Evolutionary conservation across 148 eudicot genomes (phyloP), one percentile per base, ranked within the genome.

Genomic region (Persicaria maculosa): DNA sequence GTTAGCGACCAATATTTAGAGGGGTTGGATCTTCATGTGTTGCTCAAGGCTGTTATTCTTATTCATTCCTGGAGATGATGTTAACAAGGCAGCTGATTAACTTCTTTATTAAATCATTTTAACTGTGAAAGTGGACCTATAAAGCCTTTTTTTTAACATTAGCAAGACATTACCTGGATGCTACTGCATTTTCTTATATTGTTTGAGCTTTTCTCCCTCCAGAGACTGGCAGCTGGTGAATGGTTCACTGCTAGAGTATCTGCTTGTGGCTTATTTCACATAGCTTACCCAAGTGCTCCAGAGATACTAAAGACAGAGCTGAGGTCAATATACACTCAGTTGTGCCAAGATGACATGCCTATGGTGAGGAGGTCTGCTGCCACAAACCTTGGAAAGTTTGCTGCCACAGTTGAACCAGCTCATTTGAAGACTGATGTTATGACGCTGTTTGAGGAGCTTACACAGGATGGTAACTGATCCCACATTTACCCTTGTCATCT

Each of bases 291-390:
- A 11, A 84, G 85, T 76, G 88, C 88, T n/a, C 80, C 87, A 7
- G 88, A 88, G 50, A 78, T 48, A 16, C 73, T 80, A 46, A 88
- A 85, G 76, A 65, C 85, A 20, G 88, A 88, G 74, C 78, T 88
- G 68, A 76, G 88, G 79, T 78, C 88, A 48, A 84, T 82, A 68
- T 88, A 88, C 55, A 80, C 78, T 74, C 91, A 88, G 58, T 68
- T 88, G 79, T 88, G 91, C 85, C 91, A 88, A 77, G 91, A 85
- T 82, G 91, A 88, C 74, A 85, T 88, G 91, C 88, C 91, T 10
- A 88, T 88, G 87, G 91, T 88, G 48, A 83, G 88, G 75, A 85
- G 91, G 68, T 83, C 91, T 14, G 91, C 91, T 14, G 88, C 91
- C 52, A 83, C 86, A 74, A 83, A 85, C 73, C 80, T 88, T 7